Conservation (phyloP, 768 basidiomycete species). For the Tulasnella sp. region DNA sequence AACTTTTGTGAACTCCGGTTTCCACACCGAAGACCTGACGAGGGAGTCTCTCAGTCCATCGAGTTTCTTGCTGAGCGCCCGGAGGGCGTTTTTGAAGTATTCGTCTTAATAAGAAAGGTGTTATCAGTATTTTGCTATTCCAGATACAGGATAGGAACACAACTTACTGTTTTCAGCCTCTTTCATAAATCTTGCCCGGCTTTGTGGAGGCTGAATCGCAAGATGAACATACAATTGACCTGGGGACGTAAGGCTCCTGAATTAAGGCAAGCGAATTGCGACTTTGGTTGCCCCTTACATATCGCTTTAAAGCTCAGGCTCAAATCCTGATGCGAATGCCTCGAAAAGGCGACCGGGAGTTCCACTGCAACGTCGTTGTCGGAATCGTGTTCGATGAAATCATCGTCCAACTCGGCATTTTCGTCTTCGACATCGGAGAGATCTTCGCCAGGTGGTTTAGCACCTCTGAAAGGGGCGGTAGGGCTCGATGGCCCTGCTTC, state of each 20-base stretch:
- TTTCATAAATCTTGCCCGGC: slow-evolving; percentile 52
- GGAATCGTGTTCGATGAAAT: slow-evolving; percentile 62
- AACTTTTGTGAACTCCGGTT: slow-evolving; percentile 52
- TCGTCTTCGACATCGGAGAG: slow-evolving; percentile 19
- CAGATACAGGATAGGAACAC: background rate
- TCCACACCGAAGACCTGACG: slow-evolving; percentile 82
- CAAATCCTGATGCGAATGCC: slow-evolving; percentile 67
- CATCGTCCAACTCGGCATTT: slow-evolving; percentile 27
- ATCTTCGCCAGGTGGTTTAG: slow-evolving; percentile 24
- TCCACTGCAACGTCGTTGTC: slow-evolving; percentile 34
- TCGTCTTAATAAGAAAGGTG: slow-evolving; percentile 35
- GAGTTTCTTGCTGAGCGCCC: slow-evolving; percentile 60
- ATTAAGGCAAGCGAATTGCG: background rate
- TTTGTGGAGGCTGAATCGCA: slow-evolving; percentile 48
- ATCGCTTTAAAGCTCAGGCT: slow-evolving; percentile 63
- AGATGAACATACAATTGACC: slow-evolving; percentile 79
- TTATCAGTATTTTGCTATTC: background rate
- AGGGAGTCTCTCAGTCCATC: slow-evolving; percentile 62
- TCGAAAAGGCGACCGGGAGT: slow-evolving; percentile 73
- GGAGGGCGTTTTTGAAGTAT: slow-evolving; percentile 68
- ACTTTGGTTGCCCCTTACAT: background rate
- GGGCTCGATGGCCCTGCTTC: slow-evolving; percentile 5
- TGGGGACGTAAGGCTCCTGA: slow-evolving; percentile 41
- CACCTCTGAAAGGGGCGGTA: slow-evolving; percentile 3
- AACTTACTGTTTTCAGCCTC: slow-evolving; percentile 37